Percentiles rank a stretch among this genome's conserved stretches.
Evolutionary conservation across 257 asterid genomes (phyloP).

Genomic region (Solanum raphanifolium): DNA sequence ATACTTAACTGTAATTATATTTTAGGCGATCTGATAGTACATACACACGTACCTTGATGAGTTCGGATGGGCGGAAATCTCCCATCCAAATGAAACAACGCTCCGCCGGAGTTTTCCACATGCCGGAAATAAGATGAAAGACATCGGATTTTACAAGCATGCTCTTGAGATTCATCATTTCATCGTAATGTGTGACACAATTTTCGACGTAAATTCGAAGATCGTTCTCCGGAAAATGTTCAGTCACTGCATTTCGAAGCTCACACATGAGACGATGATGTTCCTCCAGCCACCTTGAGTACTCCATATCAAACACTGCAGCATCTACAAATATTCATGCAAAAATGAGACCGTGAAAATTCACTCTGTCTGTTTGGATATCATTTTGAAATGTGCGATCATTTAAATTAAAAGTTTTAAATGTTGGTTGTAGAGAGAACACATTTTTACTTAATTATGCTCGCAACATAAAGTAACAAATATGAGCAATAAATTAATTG

Average conservation of each 20-base stretch:
- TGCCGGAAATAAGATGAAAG: constrained; percentile 73
- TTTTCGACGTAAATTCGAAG: constrained; percentile 48
- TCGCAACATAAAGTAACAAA: background rate
- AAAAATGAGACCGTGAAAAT: background rate
- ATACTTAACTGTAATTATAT: background rate
- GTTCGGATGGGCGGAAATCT: constrained; percentile 75
- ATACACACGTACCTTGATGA: constrained; percentile 46
- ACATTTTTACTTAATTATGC: background rate
- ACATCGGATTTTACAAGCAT: constrained; percentile 52
- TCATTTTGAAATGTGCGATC: background rate
- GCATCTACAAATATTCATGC: constrained; percentile 23
- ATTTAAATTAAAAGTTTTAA: too few relatives aligned
- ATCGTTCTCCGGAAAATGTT: constrained; percentile 56
- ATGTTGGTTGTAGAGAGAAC: accelerated
- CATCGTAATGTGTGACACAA: constrained; percentile 56
- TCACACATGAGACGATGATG: constrained; percentile 62
- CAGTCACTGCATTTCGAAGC: constrained; percentile 59
- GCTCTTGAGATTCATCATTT: constrained; percentile 45
- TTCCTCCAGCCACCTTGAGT: constrained; percentile 73
- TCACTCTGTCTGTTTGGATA: background rate
- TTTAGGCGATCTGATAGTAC: background rate
- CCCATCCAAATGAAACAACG: constrained; percentile 91
- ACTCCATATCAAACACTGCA: constrained; percentile 67
- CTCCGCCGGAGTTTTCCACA: constrained; percentile 89
- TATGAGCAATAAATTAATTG: background rate